Percentiles rank a stretch among this genome's conserved stretches.
Evolutionary conservation across 176 grass and related monocot genomes (phyloP).

Genomic region (Lolium multiflorum): DNA sequence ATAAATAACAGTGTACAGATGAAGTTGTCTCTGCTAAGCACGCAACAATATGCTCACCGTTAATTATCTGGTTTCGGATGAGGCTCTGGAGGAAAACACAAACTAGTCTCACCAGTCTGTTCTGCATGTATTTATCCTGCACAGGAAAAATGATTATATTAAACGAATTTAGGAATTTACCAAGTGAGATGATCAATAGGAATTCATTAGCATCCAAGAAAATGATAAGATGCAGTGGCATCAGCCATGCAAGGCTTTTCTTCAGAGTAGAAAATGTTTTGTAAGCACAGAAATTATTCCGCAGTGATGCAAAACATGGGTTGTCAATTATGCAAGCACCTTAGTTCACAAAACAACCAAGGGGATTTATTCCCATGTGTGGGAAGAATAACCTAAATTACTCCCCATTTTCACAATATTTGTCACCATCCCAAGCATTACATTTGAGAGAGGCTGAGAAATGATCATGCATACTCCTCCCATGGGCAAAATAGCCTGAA

Average conservation of each 20-base stretch:
- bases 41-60: conserved; percentile 64
- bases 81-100: conserved; percentile 97
- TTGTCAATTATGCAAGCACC: not conserved
- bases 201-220: not conserved
- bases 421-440: no score
- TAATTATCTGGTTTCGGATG: conserved; percentile 98
- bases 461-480: not conserved
- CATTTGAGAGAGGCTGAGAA: not conserved
- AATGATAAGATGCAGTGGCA: not conserved
- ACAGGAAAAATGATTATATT: conserved; percentile 21
- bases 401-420: no score
- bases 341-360: conserved; percentile 20
- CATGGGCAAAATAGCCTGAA: conserved; percentile 23
- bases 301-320: conserved; percentile 26
- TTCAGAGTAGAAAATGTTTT: not conserved
- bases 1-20: not conserved
- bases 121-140: conserved; percentile 99
- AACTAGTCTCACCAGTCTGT: conserved; percentile 97
- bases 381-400: no score
- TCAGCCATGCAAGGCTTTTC: conserved; percentile 1
- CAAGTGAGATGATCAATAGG: not conserved
- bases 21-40: conserved; percentile 12
- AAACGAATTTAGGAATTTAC: not conserved
- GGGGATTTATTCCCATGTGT: not conserved
- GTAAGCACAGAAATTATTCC: conserved; percentile 23